A percentile compares a stretch with the other conserved stretches of the same genome.
These are phyloP conservation scores for Nannochloris sp. DNA, from an alignment of 139 green algal genomes.

Conservation along the genomic window DNA sequence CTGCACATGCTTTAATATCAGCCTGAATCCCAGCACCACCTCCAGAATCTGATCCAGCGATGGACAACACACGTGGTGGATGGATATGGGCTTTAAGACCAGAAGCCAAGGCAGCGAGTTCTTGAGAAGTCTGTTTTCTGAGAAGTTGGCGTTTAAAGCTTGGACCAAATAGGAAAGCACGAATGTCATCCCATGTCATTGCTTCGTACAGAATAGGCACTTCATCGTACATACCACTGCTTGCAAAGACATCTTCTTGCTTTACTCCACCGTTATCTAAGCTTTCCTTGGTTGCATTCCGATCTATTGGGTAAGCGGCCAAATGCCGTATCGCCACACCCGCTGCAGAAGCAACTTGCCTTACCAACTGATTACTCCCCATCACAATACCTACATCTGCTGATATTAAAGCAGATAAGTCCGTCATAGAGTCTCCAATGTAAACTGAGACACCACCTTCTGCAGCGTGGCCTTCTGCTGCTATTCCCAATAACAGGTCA, in stretches of 20 bases:
- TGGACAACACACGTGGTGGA: conserved; percentile 58
- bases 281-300: neutral
- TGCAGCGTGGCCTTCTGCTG: neutral
- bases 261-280: conserved; percentile 2
- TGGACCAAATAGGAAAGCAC: conserved; percentile 37
- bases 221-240: neutral
- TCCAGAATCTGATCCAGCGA: conserved; percentile 90
- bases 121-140: neutral
- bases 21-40: conserved; percentile 91
- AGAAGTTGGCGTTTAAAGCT: neutral
- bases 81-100: neutral
- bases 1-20: conserved; percentile 62
- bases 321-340: conserved; percentile 29
- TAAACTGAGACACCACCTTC: conserved; percentile 29
- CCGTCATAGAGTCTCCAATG: conserved; percentile 50
- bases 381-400: conserved; percentile 71
- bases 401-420: conserved; percentile 41
- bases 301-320: conserved; percentile 12
- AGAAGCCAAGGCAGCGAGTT: neutral
- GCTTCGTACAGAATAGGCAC: conserved; percentile 33
- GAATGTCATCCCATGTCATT: conserved; percentile 38
- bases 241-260: neutral
- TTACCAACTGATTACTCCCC: conserved; percentile 43
- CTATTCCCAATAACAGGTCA: conserved; percentile 21
- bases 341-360: conserved; percentile 23